Percentiles rank a stretch among this genome's conserved stretches.
phyloP scores from a whole-genome alignment of 768 basidiomycete genomes.

The Phlegmacium glaucopus region DNA sequence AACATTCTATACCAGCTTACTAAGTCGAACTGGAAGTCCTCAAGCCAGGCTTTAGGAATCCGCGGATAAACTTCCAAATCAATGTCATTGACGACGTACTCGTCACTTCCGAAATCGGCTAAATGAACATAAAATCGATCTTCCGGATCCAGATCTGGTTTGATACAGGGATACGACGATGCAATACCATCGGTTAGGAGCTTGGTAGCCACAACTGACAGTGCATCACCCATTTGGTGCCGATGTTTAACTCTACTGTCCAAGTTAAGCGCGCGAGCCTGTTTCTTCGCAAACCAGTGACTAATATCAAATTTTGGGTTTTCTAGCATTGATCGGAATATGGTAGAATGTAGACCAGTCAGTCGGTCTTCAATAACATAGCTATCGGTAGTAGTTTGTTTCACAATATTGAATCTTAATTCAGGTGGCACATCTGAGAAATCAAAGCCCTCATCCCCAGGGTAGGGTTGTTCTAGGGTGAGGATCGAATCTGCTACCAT shows the following conservation, averaged over 20 bases:
- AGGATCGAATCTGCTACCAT: neutral
- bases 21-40: neutral
- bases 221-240: neutral
- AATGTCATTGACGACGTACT: neutral
- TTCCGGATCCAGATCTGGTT: neutral
- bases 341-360: no score
- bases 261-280: neutral
- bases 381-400: neutral
- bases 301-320: neutral
- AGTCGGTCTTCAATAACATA: no score
- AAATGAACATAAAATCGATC: neutral
- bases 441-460: neutral
- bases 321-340: no score
- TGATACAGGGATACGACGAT: neutral
- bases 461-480: conserved; percentile 1
- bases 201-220: neutral
- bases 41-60: neutral
- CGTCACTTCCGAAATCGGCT: neutral
- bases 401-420: neutral
- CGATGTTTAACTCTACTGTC: neutral
- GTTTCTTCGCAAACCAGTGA: neutral
- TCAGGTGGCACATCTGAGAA: neutral
- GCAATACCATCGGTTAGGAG: neutral
- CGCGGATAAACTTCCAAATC: neutral
- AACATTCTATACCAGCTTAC: neutral